Percentiles rank a stretch among this genome's conserved stretches.
Evolutionary conservation across 2,329 filamentous ascomycete species (phyloP).

Genomic region (Dothideomycetes sp.): DNA sequence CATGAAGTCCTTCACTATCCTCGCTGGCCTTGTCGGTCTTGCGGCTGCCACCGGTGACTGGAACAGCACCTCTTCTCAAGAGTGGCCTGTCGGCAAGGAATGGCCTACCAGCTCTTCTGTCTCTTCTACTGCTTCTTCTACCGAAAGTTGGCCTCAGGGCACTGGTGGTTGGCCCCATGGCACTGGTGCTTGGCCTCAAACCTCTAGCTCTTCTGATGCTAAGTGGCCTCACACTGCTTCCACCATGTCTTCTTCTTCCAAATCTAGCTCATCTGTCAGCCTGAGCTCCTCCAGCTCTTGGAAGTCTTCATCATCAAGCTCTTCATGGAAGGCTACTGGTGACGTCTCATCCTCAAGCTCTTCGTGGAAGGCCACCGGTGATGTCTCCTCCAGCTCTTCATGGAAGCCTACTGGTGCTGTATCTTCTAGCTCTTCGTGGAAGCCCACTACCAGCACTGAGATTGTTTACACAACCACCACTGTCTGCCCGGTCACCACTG

Average conservation of each 20-base stretch:
- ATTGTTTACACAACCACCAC: conserved; percentile 19
- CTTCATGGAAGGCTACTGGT: background rate
- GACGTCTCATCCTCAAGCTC: background rate
- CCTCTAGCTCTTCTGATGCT: background rate
- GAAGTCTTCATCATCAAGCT: background rate
- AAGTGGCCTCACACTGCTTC: background rate
- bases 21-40: conserved; percentile 13
- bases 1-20: conserved; percentile 12
- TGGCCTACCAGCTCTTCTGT: background rate
- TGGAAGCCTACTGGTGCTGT: conserved; percentile 1
- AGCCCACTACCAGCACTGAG: conserved; percentile 15
- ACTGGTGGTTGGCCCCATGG: too few relatives aligned
- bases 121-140: background rate
- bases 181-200: background rate
- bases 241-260: background rate
- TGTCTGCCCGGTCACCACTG: conserved; percentile 20
- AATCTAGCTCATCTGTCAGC: background rate
- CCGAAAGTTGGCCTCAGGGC: too few relatives aligned
- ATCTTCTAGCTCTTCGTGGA: background rate
- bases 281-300: background rate
- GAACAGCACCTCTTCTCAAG: background rate
- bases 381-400: background rate
- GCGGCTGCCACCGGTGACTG: conserved; percentile 6
- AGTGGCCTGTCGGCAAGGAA: too few relatives aligned
- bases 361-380: background rate